Base-by-base conservation (phyloP, 176 grass and related monocot genomes). In the Eragrostis curvula region DNA sequence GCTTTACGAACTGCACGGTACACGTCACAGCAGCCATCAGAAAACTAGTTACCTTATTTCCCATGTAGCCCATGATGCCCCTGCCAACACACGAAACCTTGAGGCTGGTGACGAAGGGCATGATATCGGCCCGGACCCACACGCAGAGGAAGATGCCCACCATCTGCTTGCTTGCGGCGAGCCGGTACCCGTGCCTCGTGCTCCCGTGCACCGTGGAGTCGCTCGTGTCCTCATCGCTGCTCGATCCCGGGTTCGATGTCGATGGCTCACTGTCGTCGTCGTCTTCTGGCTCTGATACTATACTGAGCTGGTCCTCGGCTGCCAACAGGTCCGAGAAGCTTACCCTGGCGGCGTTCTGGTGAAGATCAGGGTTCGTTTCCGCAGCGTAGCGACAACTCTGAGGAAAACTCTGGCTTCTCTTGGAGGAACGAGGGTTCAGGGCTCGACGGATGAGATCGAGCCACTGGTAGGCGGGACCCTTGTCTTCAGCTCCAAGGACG, bases 61-160 rank as follows among this genome's bases (percentile, higher is more conserved):
- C 96, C 96, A 95, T 95, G 92, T 91, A 95, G 0, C 96, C 96
- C 96, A 98, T 93, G 74, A 98, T 88, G 47, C 96, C 96, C 84
- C 84, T 79, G 13, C 96, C 82, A 11, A 98, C 88, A 14, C 87
- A 91, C 0, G 96, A 93, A 25, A 95, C 90, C 53, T 83, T 74
- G 29, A 98, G 71, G 27, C 79, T 23, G 5, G 71, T 60, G 68
- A 98, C 84, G 15, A 61, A 78, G 18, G 53, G 81, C 60, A 90
- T 51, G 16, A 95, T 53, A 45, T 89, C 92, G 2, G 45, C 78
- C 9, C 87, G 85, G 42, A 91, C 74, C 96, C 96, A 98, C 62
- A 98, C 88, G 70, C 96, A 95, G 71, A 98, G 85, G 85, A 98
- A 93, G 30, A 98, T 84, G 28, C 96, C 96, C 0, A 98, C 92